These are phyloP conservation scores for Aspergillus piperis DNA, from an alignment of 2,329 filamentous ascomycete genomes.

Conservation along the genomic window DNA sequence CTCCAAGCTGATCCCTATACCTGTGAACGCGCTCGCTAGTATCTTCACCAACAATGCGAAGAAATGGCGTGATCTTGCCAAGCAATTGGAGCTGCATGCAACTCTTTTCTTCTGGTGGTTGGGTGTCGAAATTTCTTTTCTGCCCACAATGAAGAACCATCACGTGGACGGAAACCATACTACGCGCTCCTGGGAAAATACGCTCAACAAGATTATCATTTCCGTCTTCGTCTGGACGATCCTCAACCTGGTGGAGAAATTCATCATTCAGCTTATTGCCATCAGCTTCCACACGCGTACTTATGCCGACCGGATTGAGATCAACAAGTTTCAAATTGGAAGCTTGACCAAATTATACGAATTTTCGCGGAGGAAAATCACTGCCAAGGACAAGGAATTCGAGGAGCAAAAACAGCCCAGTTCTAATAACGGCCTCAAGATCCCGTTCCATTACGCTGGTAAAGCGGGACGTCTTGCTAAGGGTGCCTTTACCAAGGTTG, in stretches of 20 bases:
- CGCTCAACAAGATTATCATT: conserved; percentile 83
- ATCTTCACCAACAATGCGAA: conserved; percentile 83
- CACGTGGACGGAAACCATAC: conserved; percentile 55
- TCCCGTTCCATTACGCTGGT: conserved; percentile 71
- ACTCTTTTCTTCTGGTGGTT: conserved; percentile 93
- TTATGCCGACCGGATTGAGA: conserved; percentile 84
- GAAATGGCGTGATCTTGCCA: conserved; percentile 90
- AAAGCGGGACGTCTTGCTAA: conserved; percentile 72
- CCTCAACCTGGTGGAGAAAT: conserved; percentile 87
- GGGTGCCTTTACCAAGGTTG: conserved; percentile 74
- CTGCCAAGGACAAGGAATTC: conserved; percentile 74
- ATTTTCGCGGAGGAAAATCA: conserved; percentile 65
- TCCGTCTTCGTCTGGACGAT: conserved; percentile 76
- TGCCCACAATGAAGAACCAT: conserved; percentile 75
- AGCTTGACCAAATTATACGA: conserved; percentile 65
- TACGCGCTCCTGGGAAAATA: conserved; percentile 68
- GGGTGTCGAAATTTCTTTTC: conserved; percentile 79
- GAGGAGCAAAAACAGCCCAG: conserved; percentile 58
- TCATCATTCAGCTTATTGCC: conserved; percentile 91
- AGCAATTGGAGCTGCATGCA: conserved; percentile 78
- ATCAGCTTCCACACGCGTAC: conserved; percentile 90
- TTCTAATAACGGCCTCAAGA: conserved; percentile 62
- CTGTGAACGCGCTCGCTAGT: conserved; percentile 65
- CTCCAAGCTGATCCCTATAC: conserved; percentile 64
- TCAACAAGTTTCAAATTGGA: conserved; percentile 87